Evolutionary conservation across 2,329 filamentous ascomycete species (phyloP), one percentile per base, ranked within the genome.

Genomic region (Cytospora schulzeri): DNA sequence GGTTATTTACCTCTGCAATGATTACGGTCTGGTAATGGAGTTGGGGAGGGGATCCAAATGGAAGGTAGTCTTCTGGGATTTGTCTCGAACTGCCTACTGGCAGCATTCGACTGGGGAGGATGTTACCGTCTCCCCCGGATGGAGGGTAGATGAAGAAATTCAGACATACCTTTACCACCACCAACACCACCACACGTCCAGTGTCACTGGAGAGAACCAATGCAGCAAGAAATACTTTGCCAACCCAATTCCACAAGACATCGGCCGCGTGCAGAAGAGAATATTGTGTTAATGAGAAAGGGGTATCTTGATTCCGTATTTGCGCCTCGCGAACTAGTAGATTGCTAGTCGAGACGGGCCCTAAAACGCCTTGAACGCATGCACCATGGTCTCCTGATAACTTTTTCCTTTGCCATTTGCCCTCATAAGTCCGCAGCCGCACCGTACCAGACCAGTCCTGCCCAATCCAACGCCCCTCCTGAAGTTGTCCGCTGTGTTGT

Each of bases 21-120:
- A 53, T 41, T 33, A 64, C 48, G 50, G 38, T 65, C 57, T 74
- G 74, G 76, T 75, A n/a, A 75, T 70, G 79, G 79, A 81, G 79
- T 81, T 80, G 72, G 76, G 76, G 75, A 73, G 67, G 54, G 52
- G 54, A 38, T 17, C 41, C 41, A 52, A 45, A 11, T 38, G 59
- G 52, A 22, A 48, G 45, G n/a, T 48, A 12, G n/a, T n/a, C 19
- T 48, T 19, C n/a, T 48, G 45, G 45, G n/a, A 48, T 48, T n/a
- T 19, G 22, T 24, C 45, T 54, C 29, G 19, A 17, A 50, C 15
- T 22, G 19, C 52, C 22, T 14, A 28, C 33, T 53, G 35, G 22
- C 35, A 54, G 53, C 3, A 17, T 56, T 22, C 38, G 60, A 35
- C 50, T 26, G 22, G 58, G 60, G 41, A 56, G 59, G 60, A 56